Evolutionary conservation across 306 rosid species (phyloP).

Genomic region (Gastrolobium bilobum): DNA sequence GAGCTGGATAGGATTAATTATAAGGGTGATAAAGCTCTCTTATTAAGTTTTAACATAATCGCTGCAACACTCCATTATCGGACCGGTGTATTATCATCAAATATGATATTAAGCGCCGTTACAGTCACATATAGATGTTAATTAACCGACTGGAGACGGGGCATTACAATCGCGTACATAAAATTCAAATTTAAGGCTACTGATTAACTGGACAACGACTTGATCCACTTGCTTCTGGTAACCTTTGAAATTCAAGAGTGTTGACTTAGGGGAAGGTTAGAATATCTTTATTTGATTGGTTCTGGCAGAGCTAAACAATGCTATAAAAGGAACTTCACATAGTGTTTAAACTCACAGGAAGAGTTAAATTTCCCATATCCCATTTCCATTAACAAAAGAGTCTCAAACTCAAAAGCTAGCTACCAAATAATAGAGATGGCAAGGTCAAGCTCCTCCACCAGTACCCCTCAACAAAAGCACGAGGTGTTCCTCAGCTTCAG

Average conservation of each 20-base stretch:
- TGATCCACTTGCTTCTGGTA: too few species aligned
- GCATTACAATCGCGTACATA: too few species aligned
- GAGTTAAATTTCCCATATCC: not conserved
- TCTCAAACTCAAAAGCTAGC: not conserved
- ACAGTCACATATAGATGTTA: too few species aligned
- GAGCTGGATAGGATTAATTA: too few species aligned
- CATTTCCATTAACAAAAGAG: not conserved
- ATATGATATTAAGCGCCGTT: too few species aligned
- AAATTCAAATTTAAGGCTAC: too few species aligned
- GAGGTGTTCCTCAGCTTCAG: constrained; percentile 49
- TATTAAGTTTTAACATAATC: too few species aligned
- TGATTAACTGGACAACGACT: too few species aligned
- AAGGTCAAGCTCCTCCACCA: constrained; percentile 30
- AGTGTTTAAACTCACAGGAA: not conserved
- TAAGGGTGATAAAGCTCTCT: too few species aligned
- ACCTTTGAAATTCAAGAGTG: not conserved
- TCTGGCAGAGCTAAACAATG: not conserved
- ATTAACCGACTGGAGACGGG: too few species aligned
- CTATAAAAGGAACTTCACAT: constrained; percentile 2
- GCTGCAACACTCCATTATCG: too few species aligned
- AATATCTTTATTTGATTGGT: not conserved
- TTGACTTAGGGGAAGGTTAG: not conserved
- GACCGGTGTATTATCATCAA: too few species aligned
- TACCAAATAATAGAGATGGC: constrained; percentile 36
- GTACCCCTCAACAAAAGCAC: constrained; percentile 29